These are phyloP conservation scores for Aspergillus luchuensis DNA, from an alignment of 2,329 filamentous ascomycete genomes.

Conservation along the genomic window DNA sequence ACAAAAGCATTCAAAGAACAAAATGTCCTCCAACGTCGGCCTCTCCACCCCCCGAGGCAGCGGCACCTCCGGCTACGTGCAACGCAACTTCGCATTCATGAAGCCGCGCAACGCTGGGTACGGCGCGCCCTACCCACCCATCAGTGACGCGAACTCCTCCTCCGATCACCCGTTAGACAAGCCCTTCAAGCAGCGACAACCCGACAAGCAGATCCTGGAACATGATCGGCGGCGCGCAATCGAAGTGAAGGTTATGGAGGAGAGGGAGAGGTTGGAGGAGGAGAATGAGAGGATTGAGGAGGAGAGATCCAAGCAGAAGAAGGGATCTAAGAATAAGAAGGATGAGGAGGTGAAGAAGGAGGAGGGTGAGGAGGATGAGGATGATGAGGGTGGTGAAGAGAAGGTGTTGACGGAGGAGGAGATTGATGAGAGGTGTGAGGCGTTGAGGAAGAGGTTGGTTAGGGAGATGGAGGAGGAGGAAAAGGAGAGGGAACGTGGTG, in stretches of 20 bases:
- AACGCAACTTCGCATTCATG: constrained; percentile 89
- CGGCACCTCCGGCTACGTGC: constrained; percentile 95
- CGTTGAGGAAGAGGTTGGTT: constrained; percentile 47
- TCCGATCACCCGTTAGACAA: constrained; percentile 40
- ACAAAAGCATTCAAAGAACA: background rate
- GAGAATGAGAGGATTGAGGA: constrained; percentile 66
- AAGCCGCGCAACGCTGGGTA: constrained; percentile 72
- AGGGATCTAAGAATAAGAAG: constrained; percentile 12
- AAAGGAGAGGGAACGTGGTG: constrained; percentile 10
- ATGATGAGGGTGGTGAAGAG: constrained; percentile 55
- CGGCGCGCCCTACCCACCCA: constrained; percentile 69
- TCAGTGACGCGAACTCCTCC: constrained; percentile 30
- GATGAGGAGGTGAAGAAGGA: constrained; percentile 10
- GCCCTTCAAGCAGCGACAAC: constrained; percentile 74
- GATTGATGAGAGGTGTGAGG: constrained; percentile 47
- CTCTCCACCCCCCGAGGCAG: constrained; percentile 91
- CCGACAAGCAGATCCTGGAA: constrained; percentile 89
- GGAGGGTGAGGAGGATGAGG: constrained; percentile 30
- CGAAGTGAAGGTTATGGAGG: constrained; percentile 89
- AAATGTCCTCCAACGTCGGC: constrained; percentile 97
- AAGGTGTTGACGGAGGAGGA: constrained; percentile 58
- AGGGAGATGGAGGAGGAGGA: constrained; percentile 47
- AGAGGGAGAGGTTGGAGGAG: constrained; percentile 89
- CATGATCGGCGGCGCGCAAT: constrained; percentile 90
- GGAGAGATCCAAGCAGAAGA: constrained; percentile 53